A percentile compares a stretch with the other conserved stretches of the same genome.
These are phyloP conservation scores for Pyrenochaeta sp. DNA, from an alignment of 2,329 filamentous ascomycete species.

Conservation along the genomic window DNA sequence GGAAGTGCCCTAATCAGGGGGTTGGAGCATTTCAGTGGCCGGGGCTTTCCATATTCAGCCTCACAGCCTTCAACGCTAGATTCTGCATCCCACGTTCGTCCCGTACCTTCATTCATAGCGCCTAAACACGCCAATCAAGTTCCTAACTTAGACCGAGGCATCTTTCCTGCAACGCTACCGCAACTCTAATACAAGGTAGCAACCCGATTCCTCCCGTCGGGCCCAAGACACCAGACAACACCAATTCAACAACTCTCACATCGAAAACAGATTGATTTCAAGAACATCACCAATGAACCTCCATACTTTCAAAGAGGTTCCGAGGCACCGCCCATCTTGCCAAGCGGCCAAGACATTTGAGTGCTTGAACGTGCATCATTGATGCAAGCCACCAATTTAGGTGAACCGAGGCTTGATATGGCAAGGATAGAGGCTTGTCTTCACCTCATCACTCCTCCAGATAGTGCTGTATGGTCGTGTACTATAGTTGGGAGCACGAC, in stretches of 20 bases:
- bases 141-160: constrained; percentile 11
- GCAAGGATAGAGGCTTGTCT: constrained; percentile 2
- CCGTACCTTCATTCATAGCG: background rate
- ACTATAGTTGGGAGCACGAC: background rate
- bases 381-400: background rate
- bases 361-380: background rate
- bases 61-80: constrained; percentile 6
- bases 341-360: background rate
- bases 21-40: constrained; percentile 1
- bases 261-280: background rate
- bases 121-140: constrained; percentile 10
- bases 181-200: background rate
- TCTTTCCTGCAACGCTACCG: constrained; percentile 1
- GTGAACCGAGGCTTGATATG: background rate
- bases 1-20: background rate
- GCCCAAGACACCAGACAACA: background rate
- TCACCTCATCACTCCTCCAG: background rate
- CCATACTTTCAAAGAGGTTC: background rate
- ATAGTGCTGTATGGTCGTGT: background rate
- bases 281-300: background rate
- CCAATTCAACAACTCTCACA: background rate
- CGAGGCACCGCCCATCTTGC: background rate
- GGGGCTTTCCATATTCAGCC: constrained; percentile 6
- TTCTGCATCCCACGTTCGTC: constrained; percentile 3
- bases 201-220: constrained; percentile 9